These are phyloP conservation scores for Candida easanensis DNA, from an alignment of 805 yeast species.

Conservation along the genomic window DNA sequence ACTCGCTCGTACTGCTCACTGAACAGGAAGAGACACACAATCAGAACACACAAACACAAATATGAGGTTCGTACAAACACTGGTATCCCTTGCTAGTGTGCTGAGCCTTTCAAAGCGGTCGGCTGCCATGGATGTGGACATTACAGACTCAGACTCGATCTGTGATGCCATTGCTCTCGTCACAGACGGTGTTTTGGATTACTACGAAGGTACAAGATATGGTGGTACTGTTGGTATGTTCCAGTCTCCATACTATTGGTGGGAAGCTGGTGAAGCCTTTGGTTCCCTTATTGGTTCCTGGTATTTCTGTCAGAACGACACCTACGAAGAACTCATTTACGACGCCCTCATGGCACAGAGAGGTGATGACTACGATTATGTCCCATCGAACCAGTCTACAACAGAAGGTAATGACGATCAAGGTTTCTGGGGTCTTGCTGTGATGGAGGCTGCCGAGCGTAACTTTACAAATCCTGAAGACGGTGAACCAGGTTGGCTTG, in stretches of 20 bases:
- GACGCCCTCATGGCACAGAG: conserved; percentile 50
- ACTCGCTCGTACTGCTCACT: no score
- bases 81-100: not conserved
- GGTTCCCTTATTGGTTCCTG: conserved; percentile 67
- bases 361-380: conserved; percentile 51
- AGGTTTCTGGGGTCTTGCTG: conserved; percentile 71
- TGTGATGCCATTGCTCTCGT: conserved; percentile 56
- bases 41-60: no score
- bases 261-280: conserved; percentile 91
- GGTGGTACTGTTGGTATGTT: conserved; percentile 79
- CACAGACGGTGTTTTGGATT: conserved; percentile 63
- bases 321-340: conserved; percentile 56
- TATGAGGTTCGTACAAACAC: not conserved
- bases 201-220: conserved; percentile 56
- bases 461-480: conserved; percentile 52
- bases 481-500: conserved; percentile 53
- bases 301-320: conserved; percentile 66
- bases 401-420: conserved; percentile 78
- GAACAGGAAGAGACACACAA: no score
- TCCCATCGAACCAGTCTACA: conserved; percentile 60
- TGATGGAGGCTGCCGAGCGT: conserved; percentile 61
- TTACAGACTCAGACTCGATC: conserved; percentile 42
- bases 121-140: conserved; percentile 38
- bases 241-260: conserved; percentile 77
- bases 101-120: not conserved